Evolutionary conservation across 2,329 filamentous ascomycete species (phyloP).

Genomic region (Lachnellula suecica): DNA sequence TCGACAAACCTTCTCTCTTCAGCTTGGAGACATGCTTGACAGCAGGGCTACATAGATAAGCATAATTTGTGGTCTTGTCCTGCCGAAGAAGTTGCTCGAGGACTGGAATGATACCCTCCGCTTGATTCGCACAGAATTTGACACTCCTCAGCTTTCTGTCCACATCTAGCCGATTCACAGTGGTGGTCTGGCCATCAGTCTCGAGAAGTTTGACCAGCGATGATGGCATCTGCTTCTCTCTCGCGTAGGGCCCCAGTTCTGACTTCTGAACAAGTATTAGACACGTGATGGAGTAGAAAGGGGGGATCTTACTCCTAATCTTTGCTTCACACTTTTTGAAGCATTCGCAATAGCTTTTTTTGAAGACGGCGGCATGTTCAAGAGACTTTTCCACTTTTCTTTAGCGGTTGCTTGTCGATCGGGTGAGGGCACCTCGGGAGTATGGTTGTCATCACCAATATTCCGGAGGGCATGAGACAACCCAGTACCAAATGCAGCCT

Average conservation of each 20-base stretch:
- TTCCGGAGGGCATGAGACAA: conserved; percentile 26
- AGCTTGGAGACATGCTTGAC: conserved; percentile 82
- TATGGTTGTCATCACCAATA: conserved; percentile 16
- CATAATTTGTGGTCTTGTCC: conserved; percentile 62
- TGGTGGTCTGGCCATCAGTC: conserved; percentile 52
- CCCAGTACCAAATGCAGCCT: conserved; percentile 23
- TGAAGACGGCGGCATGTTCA: conserved; percentile 30
- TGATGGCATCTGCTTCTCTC: conserved; percentile 73
- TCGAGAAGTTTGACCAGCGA: conserved; percentile 65
- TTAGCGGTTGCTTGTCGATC: conserved; percentile 24
- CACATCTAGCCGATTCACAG: conserved; percentile 47
- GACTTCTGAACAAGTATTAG: conserved; percentile 38
- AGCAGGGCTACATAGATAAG: conserved; percentile 76
- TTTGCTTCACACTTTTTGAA: conserved; percentile 17
- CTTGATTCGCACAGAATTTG: conserved; percentile 45
- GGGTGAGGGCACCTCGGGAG: conserved; percentile 10
- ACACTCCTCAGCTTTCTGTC: conserved; percentile 43
- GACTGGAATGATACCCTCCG: conserved; percentile 57
- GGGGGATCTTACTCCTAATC: conserved; percentile 34
- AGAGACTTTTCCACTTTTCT: conserved; percentile 31
- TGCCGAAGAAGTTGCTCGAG: conserved; percentile 63
- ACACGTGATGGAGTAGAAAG: conserved; percentile 8
- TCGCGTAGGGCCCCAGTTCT: conserved; percentile 70
- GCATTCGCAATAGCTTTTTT: conserved; percentile 4
- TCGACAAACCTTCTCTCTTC: conserved; percentile 61